These are phyloP conservation scores for Nannizzia gypsea DNA, from an alignment of 2,329 filamentous ascomycete species.

Conservation along the genomic window DNA sequence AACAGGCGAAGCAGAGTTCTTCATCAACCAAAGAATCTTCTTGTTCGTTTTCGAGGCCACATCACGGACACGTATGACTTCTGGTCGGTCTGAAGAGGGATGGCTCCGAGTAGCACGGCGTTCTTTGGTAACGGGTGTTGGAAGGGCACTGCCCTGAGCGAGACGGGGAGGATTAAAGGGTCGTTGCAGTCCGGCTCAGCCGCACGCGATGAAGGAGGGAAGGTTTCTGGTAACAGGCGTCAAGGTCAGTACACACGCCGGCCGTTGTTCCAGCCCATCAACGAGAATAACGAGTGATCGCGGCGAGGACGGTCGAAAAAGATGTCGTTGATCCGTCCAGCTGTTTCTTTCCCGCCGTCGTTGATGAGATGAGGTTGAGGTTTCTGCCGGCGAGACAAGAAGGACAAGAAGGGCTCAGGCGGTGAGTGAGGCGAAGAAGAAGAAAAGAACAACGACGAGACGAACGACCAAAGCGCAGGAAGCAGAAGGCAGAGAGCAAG, in stretches of 20 bases:
- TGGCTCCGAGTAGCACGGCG: too few relatives aligned
- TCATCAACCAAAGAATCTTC: constrained; percentile 30
- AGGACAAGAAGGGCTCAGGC: background rate
- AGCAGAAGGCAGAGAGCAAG: too few relatives aligned
- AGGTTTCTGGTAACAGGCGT: background rate
- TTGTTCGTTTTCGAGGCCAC: constrained; percentile 36
- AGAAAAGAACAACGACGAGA: background rate
- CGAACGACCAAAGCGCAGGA: background rate
- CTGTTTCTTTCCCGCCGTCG: background rate
- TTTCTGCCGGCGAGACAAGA: background rate
- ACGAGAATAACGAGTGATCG: background rate
- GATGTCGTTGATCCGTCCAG: background rate
- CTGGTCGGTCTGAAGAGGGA: background rate
- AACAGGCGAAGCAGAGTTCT: constrained; percentile 4
- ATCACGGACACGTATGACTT: constrained; percentile 24
- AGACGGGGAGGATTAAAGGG: background rate
- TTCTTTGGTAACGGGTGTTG: background rate
- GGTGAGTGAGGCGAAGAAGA: background rate
- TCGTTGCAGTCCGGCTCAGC: background rate
- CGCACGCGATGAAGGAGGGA: background rate
- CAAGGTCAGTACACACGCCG: background rate
- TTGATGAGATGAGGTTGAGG: background rate
- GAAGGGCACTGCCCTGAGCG: background rate
- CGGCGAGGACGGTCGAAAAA: background rate
- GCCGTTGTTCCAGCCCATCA: background rate